These are phyloP conservation scores for Cadophora sp. DNA, from an alignment of 2,329 filamentous ascomycete species.

Conservation along the genomic window DNA sequence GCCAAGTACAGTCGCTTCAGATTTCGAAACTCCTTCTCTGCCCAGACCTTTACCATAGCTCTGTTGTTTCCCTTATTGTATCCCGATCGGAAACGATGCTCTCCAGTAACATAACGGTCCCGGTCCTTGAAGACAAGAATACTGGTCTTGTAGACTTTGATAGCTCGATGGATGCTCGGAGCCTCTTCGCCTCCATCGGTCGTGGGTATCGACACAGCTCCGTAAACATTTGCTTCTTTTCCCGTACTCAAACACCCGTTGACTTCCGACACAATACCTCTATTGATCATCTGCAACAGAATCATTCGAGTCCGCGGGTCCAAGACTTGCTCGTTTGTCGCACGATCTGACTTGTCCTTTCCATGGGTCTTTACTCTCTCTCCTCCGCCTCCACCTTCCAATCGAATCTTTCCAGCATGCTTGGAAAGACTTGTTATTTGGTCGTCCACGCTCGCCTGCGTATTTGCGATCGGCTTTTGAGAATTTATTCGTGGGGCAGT, in stretches of 20 bases:
- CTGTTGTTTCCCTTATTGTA: conserved; percentile 95
- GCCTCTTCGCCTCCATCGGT: conserved; percentile 55
- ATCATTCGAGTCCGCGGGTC: conserved; percentile 96
- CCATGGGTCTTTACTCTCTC: conserved; percentile 64
- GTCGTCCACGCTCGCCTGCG: conserved; percentile 80
- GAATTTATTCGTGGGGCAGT: conserved; percentile 72
- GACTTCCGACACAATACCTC: conserved; percentile 85
- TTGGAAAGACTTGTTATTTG: conserved; percentile 84
- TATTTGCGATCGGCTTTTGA: conserved; percentile 82
- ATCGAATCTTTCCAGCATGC: conserved; percentile 84
- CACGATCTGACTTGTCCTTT: conserved; percentile 90
- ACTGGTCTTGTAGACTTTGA: conserved; percentile 99
- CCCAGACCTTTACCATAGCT: conserved; percentile 98
- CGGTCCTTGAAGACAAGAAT: conserved; percentile 98
- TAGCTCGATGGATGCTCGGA: conserved; percentile 75
- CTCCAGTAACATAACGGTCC: conserved; percentile 93
- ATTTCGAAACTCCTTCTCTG: conserved; percentile 98
- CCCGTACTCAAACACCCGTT: conserved; percentile 96
- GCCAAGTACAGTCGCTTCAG: conserved; percentile 82
- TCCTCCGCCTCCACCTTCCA: conserved; percentile 66
- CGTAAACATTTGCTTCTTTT: conserved; percentile 98
- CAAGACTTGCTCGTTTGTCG: conserved; percentile 92
- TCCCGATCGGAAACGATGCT: conserved; percentile 88
- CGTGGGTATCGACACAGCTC: conserved; percentile 71
- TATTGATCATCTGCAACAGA: conserved; percentile 93